These are phyloP conservation scores for Rhododendron simsii DNA, from an alignment of 148 eudicot species.

Conservation along the genomic window DNA sequence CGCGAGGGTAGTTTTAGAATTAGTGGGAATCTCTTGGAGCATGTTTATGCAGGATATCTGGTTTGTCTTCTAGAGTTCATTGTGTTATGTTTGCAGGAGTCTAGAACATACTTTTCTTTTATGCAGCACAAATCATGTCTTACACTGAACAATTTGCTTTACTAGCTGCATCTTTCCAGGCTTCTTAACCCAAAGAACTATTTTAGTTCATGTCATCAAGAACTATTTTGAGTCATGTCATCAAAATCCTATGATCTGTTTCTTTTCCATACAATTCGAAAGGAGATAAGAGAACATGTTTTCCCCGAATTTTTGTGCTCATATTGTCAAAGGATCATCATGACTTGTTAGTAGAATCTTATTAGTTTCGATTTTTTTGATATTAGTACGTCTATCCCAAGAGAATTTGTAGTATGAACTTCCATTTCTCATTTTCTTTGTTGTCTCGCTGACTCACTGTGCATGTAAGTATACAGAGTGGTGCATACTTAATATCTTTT, in stretches of 20 bases:
- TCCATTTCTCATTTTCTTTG: background rate
- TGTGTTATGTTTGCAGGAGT: background rate
- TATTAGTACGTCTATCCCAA: background rate
- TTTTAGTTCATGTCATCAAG: background rate
- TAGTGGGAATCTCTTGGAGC: background rate
- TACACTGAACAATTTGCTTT: background rate
- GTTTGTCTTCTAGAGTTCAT: background rate
- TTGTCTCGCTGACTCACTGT: background rate
- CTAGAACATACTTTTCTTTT: background rate
- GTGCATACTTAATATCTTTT: background rate
- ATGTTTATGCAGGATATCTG: background rate
- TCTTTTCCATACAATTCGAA: background rate
- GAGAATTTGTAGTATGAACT: background rate
- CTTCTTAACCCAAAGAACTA: background rate
- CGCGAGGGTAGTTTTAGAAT: background rate
- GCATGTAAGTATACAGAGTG: background rate
- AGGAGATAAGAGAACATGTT: background rate
- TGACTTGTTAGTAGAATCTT: background rate
- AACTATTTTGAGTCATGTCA: background rate
- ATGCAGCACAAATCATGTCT: background rate
- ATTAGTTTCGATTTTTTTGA: background rate
- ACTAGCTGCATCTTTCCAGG: background rate
- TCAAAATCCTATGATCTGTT: background rate
- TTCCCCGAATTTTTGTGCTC: background rate
- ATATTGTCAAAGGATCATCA: background rate